These are phyloP conservation scores for Drechslera avenae DNA, from an alignment of 2,329 filamentous ascomycete species.

Conservation along the genomic window DNA sequence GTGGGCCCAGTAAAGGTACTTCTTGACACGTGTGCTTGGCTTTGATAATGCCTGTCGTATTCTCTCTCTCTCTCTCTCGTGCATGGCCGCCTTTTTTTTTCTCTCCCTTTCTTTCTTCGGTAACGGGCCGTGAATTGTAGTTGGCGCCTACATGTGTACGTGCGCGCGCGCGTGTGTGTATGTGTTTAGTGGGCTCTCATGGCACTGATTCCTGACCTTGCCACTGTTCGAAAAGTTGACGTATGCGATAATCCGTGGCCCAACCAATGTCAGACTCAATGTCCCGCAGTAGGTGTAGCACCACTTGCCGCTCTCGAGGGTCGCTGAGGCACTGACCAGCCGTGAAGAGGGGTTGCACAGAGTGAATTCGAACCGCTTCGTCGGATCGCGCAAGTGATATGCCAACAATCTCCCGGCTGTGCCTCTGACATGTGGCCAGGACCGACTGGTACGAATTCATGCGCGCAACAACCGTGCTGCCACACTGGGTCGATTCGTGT, in stretches of 20 bases:
- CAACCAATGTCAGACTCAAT: conserved; percentile 69
- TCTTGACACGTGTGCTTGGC: neutral
- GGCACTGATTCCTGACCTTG: conserved; percentile 40
- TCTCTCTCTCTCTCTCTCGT: no score
- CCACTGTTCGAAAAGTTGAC: conserved; percentile 59
- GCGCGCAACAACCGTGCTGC: conserved; percentile 59
- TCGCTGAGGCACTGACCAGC: conserved; percentile 65
- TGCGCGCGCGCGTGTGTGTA: no score
- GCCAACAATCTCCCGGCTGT: conserved; percentile 66
- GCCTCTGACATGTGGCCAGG: conserved; percentile 59
- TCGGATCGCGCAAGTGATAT: conserved; percentile 64
- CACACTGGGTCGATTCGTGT: conserved; percentile 59
- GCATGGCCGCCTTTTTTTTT: neutral
- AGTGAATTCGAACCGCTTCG: conserved; percentile 62
- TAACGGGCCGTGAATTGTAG: no score
- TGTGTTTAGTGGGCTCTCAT: no score
- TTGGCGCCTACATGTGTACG: neutral
- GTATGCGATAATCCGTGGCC: conserved; percentile 66
- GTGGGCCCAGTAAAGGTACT: no score
- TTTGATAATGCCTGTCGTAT: neutral
- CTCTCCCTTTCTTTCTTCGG: no score
- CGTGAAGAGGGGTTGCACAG: conserved; percentile 65
- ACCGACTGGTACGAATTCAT: conserved; percentile 63
- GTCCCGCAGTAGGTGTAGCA: conserved; percentile 61
- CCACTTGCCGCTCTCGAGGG: conserved; percentile 58